Conservation (phyloP, 164 flowering plant species). For the Sextonia rubra region DNA sequence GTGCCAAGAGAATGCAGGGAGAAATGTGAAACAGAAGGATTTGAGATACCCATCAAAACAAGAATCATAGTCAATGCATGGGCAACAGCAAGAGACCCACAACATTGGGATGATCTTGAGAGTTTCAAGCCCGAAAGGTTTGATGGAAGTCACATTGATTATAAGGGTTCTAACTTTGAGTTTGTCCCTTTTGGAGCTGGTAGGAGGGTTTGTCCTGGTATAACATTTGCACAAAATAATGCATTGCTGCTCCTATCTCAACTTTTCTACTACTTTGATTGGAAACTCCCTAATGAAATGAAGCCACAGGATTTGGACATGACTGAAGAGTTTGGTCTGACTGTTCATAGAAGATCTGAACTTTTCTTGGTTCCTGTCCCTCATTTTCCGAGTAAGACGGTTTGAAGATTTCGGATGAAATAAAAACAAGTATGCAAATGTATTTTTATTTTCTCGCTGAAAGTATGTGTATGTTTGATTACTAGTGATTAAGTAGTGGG, state of each 20-base stretch:
- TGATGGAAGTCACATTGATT: conserved; percentile 15
- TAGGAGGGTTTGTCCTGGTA: conserved; percentile 28
- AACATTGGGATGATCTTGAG: conserved; percentile 32
- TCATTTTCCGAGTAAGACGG: conserved; percentile 17
- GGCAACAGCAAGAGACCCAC: conserved; percentile 28
- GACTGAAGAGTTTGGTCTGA: neutral
- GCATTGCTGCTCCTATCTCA: conserved; percentile 4
- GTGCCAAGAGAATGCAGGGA: conserved; percentile 30
- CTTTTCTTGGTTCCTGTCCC: neutral
- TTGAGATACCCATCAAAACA: conserved; percentile 29
- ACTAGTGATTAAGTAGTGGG: no score
- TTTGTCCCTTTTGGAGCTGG: conserved; percentile 24
- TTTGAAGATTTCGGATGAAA: no score
- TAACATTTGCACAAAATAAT: conserved; percentile 10
- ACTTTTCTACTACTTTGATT: conserved; percentile 10
- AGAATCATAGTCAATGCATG: conserved; percentile 28
- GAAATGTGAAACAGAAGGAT: conserved; percentile 20
- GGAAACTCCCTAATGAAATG: conserved; percentile 9
- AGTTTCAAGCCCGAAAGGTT: conserved; percentile 40
- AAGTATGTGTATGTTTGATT: no score
- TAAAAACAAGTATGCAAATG: no score
- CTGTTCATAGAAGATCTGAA: neutral
- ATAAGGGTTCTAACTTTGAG: conserved; percentile 27
- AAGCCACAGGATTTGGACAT: conserved; percentile 6
- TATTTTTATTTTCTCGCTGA: no score